Percentiles rank a stretch among this genome's conserved stretches.
Conservation (phyloP, 2,329 filamentous ascomycete genomes). For the Cytospora chrysosperma region DNA sequence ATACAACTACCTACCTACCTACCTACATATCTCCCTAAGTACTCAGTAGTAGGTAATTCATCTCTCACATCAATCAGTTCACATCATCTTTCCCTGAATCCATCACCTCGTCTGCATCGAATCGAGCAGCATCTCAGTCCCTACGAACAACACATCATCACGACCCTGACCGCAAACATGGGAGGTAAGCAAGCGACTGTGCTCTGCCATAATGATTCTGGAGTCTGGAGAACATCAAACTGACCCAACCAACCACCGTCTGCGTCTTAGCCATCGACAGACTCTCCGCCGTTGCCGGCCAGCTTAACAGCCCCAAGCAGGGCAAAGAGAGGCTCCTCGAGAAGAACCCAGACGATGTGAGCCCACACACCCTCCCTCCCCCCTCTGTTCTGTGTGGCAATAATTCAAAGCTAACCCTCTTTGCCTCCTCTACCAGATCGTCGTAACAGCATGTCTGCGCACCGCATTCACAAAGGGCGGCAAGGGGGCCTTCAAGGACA, state of each 20-base stretch:
- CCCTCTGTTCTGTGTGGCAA: not conserved
- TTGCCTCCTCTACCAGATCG: conserved; percentile 54
- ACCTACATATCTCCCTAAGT: no score
- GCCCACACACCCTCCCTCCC: conserved; percentile 25
- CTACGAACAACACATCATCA: not conserved
- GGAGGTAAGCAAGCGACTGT: conserved; percentile 27
- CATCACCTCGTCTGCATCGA: no score
- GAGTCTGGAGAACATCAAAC: not conserved
- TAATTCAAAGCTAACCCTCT: not conserved
- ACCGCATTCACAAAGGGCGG: conserved; percentile 91
- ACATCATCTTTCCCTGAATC: no score
- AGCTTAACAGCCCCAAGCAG: conserved; percentile 51
- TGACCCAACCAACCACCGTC: conserved; percentile 9
- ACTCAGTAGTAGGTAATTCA: no score
- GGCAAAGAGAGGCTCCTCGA: conserved; percentile 58
- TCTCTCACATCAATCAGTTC: no score
- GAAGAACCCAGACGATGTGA: conserved; percentile 67
- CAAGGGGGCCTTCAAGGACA: conserved; percentile 95
- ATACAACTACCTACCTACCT: no score
- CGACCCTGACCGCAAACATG: conserved; percentile 22
- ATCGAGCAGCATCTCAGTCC: not conserved
- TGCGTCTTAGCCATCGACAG: conserved; percentile 51
- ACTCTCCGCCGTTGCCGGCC: conserved; percentile 60
- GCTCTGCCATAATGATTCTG: not conserved
- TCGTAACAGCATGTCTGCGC: conserved; percentile 88